These are phyloP conservation scores for Albugo candida DNA, from an alignment of 352 stramenopile species.

Conservation along the genomic window DNA sequence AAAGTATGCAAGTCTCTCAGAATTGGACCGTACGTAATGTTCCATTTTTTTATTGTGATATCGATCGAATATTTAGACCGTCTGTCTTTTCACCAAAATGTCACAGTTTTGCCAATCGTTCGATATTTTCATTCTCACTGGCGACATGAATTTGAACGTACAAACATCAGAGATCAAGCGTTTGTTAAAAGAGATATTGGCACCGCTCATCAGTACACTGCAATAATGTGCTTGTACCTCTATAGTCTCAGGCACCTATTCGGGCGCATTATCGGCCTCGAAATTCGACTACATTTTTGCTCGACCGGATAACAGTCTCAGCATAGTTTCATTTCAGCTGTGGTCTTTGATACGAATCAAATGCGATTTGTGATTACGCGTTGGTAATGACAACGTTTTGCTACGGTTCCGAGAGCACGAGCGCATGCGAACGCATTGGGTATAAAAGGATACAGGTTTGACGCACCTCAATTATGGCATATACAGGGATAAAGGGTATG, in stretches of 20 bases:
- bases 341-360: conserved; percentile 22
- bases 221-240: conserved; percentile 25
- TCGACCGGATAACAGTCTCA: conserved; percentile 25
- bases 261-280: conserved; percentile 7
- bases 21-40: conserved; percentile 19
- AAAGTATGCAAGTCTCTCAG: conserved; percentile 20
- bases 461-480: too few species aligned
- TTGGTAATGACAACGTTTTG: conserved; percentile 36
- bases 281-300: conserved; percentile 62
- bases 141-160: conserved; percentile 37
- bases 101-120: conserved; percentile 15
- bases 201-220: conserved; percentile 44
- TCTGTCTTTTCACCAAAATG: conserved; percentile 11
- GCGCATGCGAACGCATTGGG: too few species aligned
- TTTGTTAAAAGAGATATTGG: conserved; percentile 38
- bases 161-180: conserved; percentile 14
- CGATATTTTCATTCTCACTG: conserved; percentile 43
- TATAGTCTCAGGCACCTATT: conserved; percentile 32
- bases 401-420: conserved; percentile 9
- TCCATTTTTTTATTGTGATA: not conserved
- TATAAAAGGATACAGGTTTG: too few species aligned
- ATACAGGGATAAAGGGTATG: too few species aligned
- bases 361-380: conserved; percentile 41
- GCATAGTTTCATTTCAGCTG: conserved; percentile 18
- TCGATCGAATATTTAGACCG: not conserved